phyloP scores from a whole-genome alignment of 2,329 filamentous ascomycete genomes.

The Mycogone perniciosa region DNA sequence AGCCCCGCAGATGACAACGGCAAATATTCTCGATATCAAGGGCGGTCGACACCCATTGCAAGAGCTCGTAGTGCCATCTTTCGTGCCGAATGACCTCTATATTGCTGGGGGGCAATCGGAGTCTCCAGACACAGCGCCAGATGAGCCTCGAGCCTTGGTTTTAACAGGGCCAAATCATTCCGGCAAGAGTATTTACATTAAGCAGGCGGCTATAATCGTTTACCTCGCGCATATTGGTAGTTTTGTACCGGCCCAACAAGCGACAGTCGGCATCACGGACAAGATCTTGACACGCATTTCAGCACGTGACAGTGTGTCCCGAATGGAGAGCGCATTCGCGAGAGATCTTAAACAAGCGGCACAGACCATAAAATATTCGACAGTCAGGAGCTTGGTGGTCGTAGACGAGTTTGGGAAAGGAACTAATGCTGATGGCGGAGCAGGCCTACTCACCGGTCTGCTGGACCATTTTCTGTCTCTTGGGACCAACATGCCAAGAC shows the following conservation, averaged over 20 bases:
- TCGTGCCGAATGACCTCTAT: conserved; percentile 72
- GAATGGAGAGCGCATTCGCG: conserved; percentile 56
- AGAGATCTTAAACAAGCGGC: conserved; percentile 85
- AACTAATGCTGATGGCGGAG: conserved; percentile 51
- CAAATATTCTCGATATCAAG: conserved; percentile 66
- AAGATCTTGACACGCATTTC: conserved; percentile 84
- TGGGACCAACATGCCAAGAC: conserved; percentile 43
- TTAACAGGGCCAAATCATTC: conserved; percentile 95
- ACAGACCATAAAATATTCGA: conserved; percentile 67
- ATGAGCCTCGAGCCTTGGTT: conserved; percentile 56
- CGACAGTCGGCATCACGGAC: conserved; percentile 80
- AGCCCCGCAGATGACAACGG: conserved; percentile 60
- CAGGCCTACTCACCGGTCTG: conserved; percentile 51
- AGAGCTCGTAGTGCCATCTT: conserved; percentile 72
- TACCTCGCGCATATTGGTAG: conserved; percentile 91
- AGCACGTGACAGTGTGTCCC: conserved; percentile 58
- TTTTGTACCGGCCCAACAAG: conserved; percentile 75
- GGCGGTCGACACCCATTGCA: conserved; percentile 83
- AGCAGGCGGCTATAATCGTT: conserved; percentile 83
- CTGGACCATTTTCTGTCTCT: conserved; percentile 49
- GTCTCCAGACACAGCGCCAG: conserved; percentile 5
- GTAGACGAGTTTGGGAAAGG: conserved; percentile 84
- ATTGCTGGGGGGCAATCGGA: conserved; percentile 52
- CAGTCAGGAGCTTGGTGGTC: conserved; percentile 71
- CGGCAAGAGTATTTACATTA: conserved; percentile 92